Conservation (phyloP, 257 asterid species). For the Jacaranda copaia region DNA sequence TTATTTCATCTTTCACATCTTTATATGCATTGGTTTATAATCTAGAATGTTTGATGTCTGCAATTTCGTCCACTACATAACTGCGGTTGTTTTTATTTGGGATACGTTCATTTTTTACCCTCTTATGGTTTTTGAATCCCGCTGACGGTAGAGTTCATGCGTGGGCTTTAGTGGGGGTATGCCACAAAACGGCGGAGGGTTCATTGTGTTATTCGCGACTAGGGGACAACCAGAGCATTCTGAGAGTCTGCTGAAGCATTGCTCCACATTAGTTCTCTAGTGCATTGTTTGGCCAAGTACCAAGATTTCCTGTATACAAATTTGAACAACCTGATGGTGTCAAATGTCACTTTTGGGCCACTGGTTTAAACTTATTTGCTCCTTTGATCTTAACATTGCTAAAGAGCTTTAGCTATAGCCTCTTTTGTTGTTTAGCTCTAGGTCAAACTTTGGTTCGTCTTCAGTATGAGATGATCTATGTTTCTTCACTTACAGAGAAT, state of each 20-base stretch:
- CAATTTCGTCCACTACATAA: not conserved
- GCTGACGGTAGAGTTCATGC: not conserved
- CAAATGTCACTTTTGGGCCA: not conserved
- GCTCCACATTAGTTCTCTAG: not conserved
- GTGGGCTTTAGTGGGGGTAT: not conserved
- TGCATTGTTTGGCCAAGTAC: not conserved
- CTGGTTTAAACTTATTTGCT: not conserved
- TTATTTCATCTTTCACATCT: no score
- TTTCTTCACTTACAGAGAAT: no score
- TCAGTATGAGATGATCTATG: no score
- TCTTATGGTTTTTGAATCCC: no score
- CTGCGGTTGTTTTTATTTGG: no score
- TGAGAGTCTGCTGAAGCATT: not conserved
- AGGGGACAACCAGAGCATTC: not conserved
- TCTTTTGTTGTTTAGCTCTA: no score
- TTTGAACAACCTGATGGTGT: not conserved
- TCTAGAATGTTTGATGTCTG: not conserved
- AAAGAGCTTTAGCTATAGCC: no score
- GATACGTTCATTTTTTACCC: not conserved
- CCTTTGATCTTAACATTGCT: no score
- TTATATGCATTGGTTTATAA: no score
- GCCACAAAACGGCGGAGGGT: not conserved
- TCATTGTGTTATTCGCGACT: no score
- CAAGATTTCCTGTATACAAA: not conserved
- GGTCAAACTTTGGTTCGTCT: no score